Evolutionary conservation across 2,329 filamentous ascomycete genomes (phyloP).

Genomic region (Alternaria sp.): DNA sequence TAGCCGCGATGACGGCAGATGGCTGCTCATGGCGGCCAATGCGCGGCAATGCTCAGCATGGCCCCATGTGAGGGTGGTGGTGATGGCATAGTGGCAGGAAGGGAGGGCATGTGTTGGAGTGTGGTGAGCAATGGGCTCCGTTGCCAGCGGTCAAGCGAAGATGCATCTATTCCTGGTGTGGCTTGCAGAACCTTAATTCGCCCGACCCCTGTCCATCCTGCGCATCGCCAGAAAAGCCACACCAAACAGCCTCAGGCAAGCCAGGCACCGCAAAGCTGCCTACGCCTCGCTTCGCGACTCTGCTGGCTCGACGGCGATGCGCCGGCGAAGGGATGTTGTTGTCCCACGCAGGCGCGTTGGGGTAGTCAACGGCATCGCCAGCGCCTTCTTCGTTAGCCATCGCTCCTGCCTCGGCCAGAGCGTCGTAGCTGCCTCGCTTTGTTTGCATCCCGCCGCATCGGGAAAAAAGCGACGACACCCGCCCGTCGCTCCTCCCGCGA

Average conservation of each 20-base stretch:
- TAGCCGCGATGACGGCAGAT: slow-evolving; percentile 29
- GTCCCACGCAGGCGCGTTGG: slow-evolving; percentile 30
- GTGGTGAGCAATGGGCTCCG: slow-evolving; percentile 40
- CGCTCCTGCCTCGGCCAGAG: slow-evolving; percentile 22
- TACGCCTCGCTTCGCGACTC: neutral
- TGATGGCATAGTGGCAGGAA: slow-evolving; percentile 30
- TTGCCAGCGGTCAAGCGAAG: slow-evolving; percentile 30
- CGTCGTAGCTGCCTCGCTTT: slow-evolving; percentile 18
- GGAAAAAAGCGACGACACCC: slow-evolving; percentile 23
- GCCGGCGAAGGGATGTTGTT: slow-evolving; percentile 24
- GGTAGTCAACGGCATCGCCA: slow-evolving; percentile 10
- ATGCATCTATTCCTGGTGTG: slow-evolving; percentile 48
- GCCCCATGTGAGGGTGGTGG: slow-evolving; percentile 24
- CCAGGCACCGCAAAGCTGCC: slow-evolving; percentile 30
- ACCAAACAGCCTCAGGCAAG: slow-evolving; percentile 24
- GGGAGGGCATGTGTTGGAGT: slow-evolving; percentile 34
- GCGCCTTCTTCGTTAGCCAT: slow-evolving; percentile 20
- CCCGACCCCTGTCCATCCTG: slow-evolving; percentile 36
- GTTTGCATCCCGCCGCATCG: slow-evolving; percentile 24
- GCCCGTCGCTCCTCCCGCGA: slow-evolving; percentile 12
- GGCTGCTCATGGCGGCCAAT: slow-evolving; percentile 34
- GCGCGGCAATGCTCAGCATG: slow-evolving; percentile 32
- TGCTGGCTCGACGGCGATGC: slow-evolving; percentile 15
- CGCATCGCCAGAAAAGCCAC: slow-evolving; percentile 39
- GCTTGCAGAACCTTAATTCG: slow-evolving; percentile 48